phyloP scores from a whole-genome alignment of 2,329 filamentous ascomycete species.

The Aureobasidium melanogenum region DNA sequence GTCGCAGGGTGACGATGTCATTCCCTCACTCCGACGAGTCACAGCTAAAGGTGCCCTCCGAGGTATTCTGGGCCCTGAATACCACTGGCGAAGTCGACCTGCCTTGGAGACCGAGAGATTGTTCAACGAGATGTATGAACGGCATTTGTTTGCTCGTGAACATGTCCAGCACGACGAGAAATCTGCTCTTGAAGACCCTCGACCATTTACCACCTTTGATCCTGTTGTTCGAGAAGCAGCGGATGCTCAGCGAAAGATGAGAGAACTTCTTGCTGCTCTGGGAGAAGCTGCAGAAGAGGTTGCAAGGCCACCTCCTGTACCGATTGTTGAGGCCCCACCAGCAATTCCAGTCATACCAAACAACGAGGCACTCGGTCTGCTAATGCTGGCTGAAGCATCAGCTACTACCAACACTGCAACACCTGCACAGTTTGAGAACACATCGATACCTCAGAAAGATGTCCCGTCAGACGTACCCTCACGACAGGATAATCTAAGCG shows the following conservation, averaged over 20 bases:
- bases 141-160: conserved; percentile 12
- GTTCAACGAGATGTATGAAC: conserved; percentile 24
- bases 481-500: not conserved
- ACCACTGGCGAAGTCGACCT: conserved; percentile 32
- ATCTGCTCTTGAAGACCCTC: conserved; percentile 9
- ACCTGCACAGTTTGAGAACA: not conserved
- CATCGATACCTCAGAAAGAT: not conserved
- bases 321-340: conserved; percentile 14
- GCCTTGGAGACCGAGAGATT: conserved; percentile 32
- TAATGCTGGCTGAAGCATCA: conserved; percentile 29
- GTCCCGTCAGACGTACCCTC: not conserved
- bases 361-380: conserved; percentile 32
- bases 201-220: conserved; percentile 34
- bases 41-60: conserved; percentile 18
- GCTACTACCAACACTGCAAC: conserved; percentile 12
- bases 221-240: conserved; percentile 33
- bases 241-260: conserved; percentile 28
- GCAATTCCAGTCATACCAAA: conserved; percentile 28
- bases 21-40: conserved; percentile 26
- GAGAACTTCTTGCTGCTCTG: conserved; percentile 24
- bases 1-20: conserved; percentile 18
- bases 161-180: conserved; percentile 10
- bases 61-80: conserved; percentile 22
- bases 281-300: conserved; percentile 21
- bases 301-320: conserved; percentile 9